phyloP scores from a whole-genome alignment of 1,139 yeast genomes.

The Pichia cactophila region DNA sequence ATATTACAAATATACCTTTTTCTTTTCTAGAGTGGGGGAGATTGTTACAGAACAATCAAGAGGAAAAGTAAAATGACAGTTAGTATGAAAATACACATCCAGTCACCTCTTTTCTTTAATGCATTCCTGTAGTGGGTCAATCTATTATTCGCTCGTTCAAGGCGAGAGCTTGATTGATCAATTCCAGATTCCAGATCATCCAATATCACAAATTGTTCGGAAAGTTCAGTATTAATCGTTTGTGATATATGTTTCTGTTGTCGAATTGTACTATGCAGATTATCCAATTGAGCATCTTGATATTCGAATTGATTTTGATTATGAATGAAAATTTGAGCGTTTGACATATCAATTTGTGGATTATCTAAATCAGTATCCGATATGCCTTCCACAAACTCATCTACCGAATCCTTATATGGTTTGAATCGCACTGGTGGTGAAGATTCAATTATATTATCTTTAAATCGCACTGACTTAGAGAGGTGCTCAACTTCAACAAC shows the following conservation, averaged over 20 bases:
- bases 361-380: conserved; percentile 3
- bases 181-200: conserved; percentile 66
- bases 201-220: conserved; percentile 58
- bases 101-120: conserved; percentile 63
- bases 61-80: conserved; percentile 34
- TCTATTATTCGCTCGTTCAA: conserved; percentile 48
- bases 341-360: conserved; percentile 26
- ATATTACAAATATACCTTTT: not conserved
- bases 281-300: conserved; percentile 59
- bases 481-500: not conserved
- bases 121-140: conserved; percentile 47
- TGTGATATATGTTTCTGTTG: conserved; percentile 52
- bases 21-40: not conserved
- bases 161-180: conserved; percentile 44
- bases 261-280: conserved; percentile 51
- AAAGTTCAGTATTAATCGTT: conserved; percentile 58
- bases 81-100: conserved; percentile 60
- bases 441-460: conserved; percentile 34
- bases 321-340: conserved; percentile 51
- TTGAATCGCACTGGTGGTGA: conserved; percentile 11
- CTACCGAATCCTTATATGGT: conserved; percentile 19
- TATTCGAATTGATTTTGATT: conserved; percentile 56
- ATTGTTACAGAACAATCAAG: conserved; percentile 35
- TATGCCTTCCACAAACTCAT: conserved; percentile 9
- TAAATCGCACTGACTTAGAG: conserved; percentile 46